Conservation (phyloP, 2,329 filamentous ascomycete genomes). For the Hortaea werneckii region DNA sequence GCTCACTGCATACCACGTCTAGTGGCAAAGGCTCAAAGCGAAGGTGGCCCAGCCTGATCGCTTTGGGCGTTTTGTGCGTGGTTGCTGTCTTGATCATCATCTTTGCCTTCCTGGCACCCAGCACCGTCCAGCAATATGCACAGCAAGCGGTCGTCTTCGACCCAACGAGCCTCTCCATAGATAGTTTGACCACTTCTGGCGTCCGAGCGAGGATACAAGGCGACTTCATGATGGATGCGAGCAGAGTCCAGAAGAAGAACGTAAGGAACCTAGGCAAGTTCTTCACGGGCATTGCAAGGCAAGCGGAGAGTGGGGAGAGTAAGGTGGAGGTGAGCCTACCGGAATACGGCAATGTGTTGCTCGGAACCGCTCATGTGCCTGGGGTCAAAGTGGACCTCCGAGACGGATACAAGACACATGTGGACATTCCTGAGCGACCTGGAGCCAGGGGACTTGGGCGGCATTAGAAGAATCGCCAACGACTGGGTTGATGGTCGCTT, state of each 20-base stretch:
- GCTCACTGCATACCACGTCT: slow-evolving; percentile 5
- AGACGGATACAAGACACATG: slow-evolving; percentile 63
- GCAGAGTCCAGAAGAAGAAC: slow-evolving; percentile 58
- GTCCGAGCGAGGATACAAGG: slow-evolving; percentile 72
- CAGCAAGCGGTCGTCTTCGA: slow-evolving; percentile 73
- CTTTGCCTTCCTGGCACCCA: slow-evolving; percentile 71
- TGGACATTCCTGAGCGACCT: slow-evolving; percentile 73
- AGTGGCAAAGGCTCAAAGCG: slow-evolving; percentile 31
- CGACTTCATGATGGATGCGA: slow-evolving; percentile 69
- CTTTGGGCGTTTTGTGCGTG: slow-evolving; percentile 55
- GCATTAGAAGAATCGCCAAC: slow-evolving; percentile 69
- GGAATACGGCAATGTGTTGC: slow-evolving; percentile 65
- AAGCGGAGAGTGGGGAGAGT: slow-evolving; percentile 64
- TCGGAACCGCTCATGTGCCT: slow-evolving; percentile 70
- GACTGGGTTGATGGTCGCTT: slow-evolving; percentile 80
- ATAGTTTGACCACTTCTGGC: slow-evolving; percentile 70
- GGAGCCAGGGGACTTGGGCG: slow-evolving; percentile 63
- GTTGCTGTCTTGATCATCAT: slow-evolving; percentile 59
- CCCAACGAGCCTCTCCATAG: slow-evolving; percentile 73
- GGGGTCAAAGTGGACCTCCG: slow-evolving; percentile 64
- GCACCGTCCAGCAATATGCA: slow-evolving; percentile 73
- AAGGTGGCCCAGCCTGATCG: slow-evolving; percentile 69
- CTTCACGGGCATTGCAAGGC: slow-evolving; percentile 68
- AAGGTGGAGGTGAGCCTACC: slow-evolving; percentile 70
- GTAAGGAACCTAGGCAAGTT: slow-evolving; percentile 67